phyloP scores from a whole-genome alignment of 345 rosid genomes.

The Ceriops tagal region DNA sequence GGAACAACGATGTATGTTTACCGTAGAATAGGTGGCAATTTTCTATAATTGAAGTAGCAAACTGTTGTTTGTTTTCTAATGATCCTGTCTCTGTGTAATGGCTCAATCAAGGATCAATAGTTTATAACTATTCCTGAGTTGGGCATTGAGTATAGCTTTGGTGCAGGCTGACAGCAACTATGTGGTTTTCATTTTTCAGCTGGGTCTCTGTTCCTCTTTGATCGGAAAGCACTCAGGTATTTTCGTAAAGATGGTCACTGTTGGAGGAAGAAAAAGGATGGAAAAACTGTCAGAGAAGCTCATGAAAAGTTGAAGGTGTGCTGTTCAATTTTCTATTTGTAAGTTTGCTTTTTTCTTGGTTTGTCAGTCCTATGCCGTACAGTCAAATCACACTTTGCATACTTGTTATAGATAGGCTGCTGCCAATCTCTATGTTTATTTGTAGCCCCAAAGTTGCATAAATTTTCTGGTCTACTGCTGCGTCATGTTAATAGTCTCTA shows the following conservation, averaged over 20 bases:
- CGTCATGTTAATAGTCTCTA: background rate
- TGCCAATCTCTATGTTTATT: background rate
- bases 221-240: constrained; percentile 79
- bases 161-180: constrained; percentile 14
- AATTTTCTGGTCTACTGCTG: background rate
- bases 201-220: constrained; percentile 80
- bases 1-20: too few species aligned
- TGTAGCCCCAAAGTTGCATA: background rate
- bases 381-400: constrained; percentile 2
- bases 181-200: constrained; percentile 43
- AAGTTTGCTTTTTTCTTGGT: constrained; percentile 31
- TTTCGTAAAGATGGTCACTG: constrained; percentile 86
- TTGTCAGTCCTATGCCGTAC: constrained; percentile 17
- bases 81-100: background rate
- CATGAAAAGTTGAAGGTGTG: constrained; percentile 97
- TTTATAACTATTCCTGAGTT: constrained; percentile 1
- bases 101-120: background rate
- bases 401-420: constrained; percentile 1
- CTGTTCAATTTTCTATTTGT: constrained; percentile 47
- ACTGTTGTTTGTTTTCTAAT: background rate
- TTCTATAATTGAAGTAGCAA: background rate
- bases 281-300: constrained; percentile 94
- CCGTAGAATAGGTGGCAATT: too few species aligned
- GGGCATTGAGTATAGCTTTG: constrained; percentile 7
- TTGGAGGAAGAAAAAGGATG: constrained; percentile 97